Evolutionary conservation across 1,284 basidiomycete species (phyloP).

Genomic region (Ceraceosorus bombacis): DNA sequence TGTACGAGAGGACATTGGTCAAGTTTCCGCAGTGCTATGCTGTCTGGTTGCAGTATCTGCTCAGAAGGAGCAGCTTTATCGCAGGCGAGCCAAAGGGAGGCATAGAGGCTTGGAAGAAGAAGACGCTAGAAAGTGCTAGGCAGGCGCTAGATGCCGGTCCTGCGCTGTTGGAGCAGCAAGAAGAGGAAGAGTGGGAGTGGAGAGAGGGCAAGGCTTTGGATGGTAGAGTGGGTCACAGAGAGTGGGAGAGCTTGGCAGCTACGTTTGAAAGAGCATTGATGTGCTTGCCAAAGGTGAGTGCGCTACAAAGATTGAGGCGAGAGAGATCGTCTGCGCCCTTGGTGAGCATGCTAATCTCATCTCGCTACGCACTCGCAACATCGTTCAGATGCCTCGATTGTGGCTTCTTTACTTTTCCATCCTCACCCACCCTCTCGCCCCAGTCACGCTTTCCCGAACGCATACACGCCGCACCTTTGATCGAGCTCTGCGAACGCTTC

Average conservation of each 20-base stretch:
- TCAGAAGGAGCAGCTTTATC: conserved; percentile 74
- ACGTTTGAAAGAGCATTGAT: conserved; percentile 85
- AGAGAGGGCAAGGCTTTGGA: conserved; percentile 55
- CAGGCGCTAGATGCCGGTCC: conserved; percentile 57
- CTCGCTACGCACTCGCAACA: not conserved
- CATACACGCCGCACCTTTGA: conserved; percentile 92
- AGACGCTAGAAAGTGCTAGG: conserved; percentile 50
- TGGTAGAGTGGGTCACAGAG: conserved; percentile 78
- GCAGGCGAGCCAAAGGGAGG: conserved; percentile 61
- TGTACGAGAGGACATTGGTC: conserved; percentile 83
- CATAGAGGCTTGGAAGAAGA: conserved; percentile 43
- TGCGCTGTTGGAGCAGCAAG: conserved; percentile 58
- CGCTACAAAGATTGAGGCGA: too few species aligned
- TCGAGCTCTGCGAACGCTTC: conserved; percentile 83
- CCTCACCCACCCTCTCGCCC: conserved; percentile 83
- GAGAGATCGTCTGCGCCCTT: too few species aligned
- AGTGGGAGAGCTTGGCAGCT: conserved; percentile 84
- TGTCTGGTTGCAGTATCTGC: conserved; percentile 87
- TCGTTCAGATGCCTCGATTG: conserved; percentile 69
- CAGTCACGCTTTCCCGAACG: conserved; percentile 71
- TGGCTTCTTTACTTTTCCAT: conserved; percentile 90
- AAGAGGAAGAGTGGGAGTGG: conserved; percentile 59
- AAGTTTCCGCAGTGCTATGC: conserved; percentile 87
- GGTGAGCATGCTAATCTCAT: not conserved
- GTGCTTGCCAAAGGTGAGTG: conserved; percentile 77